These are phyloP conservation scores for Mycena filopes DNA, from an alignment of 768 basidiomycete species.

Conservation along the genomic window DNA sequence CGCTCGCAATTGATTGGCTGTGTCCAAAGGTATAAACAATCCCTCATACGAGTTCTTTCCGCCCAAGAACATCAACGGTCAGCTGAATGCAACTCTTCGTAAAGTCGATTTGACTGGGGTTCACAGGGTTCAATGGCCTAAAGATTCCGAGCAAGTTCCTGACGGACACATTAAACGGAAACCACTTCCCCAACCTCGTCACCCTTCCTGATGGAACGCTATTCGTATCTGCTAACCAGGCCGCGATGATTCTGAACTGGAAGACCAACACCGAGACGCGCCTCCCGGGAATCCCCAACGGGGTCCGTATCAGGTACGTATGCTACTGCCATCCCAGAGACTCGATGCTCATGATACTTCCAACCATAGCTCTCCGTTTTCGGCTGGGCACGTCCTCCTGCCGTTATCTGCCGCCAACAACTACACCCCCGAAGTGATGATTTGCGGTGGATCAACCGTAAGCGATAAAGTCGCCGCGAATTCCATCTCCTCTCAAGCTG, in stretches of 20 bases:
- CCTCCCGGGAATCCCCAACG: constrained; percentile 57
- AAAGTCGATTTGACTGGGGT: not conserved
- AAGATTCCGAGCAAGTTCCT: constrained; percentile 31
- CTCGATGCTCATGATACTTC: not conserved
- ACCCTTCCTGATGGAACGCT: constrained; percentile 54
- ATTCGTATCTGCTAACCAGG: constrained; percentile 53
- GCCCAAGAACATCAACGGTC: constrained; percentile 49
- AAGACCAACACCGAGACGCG: constrained; percentile 50
- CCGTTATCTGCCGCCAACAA: constrained; percentile 48
- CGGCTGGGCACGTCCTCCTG: constrained; percentile 50
- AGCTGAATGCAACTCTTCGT: constrained; percentile 31
- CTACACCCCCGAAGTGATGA: constrained; percentile 57
- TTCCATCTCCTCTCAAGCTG: constrained; percentile 48
- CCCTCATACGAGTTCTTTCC: constrained; percentile 61
- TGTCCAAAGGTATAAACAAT: constrained; percentile 62
- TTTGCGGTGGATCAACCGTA: constrained; percentile 56
- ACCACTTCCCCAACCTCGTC: constrained; percentile 40
- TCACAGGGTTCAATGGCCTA: constrained; percentile 36
- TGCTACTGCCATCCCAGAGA: not conserved
- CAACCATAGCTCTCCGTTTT: constrained; percentile 43
- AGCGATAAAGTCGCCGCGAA: constrained; percentile 42
- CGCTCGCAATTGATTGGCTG: constrained; percentile 19
- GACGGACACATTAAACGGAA: constrained; percentile 29
- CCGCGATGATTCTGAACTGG: constrained; percentile 55
- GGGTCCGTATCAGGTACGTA: constrained; percentile 49